Evolutionary conservation across 257 asterid species (phyloP).

Genomic region (Scutellaria minor): DNA sequence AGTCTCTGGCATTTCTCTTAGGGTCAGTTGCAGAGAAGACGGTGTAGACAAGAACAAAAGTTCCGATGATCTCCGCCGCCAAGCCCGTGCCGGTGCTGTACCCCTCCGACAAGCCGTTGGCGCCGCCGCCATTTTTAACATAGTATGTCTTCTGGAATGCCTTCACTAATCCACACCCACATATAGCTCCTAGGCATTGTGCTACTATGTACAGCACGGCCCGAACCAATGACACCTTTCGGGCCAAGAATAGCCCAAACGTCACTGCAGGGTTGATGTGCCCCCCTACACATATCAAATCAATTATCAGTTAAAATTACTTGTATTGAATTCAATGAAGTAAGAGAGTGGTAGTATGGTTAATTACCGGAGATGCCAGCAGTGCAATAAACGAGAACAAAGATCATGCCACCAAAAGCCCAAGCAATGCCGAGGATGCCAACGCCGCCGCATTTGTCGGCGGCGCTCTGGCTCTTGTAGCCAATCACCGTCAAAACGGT

Average conservation of each 20-base stretch:
- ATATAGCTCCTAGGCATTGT: constrained; percentile 79
- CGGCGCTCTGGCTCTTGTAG: constrained; percentile 61
- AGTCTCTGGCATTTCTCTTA: constrained; percentile 73
- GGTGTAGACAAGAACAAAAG: constrained; percentile 74
- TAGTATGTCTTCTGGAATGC: constrained; percentile 66
- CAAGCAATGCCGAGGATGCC: constrained; percentile 86
- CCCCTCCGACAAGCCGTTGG: constrained; percentile 51
- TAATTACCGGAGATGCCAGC: constrained; percentile 71
- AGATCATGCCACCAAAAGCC: constrained; percentile 90
- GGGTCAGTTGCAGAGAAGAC: constrained; percentile 86
- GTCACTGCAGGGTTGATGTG: constrained; percentile 83
- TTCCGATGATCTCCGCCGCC: constrained; percentile 77
- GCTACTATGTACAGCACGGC: constrained; percentile 68
- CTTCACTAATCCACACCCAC: constrained; percentile 75
- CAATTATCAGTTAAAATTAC: background rate
- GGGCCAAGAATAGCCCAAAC: constrained; percentile 66
- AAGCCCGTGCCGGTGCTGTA: constrained; percentile 71
- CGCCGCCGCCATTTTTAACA: constrained; percentile 61
- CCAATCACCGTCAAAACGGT: constrained; percentile 78
- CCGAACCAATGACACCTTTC: constrained; percentile 66
- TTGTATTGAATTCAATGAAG: background rate
- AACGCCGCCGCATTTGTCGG: constrained; percentile 65
- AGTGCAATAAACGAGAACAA: constrained; percentile 80
- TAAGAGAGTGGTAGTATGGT: background rate
- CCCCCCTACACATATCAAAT: constrained; percentile 46